Percentiles rank a stretch among this genome's conserved stretches.
These are phyloP conservation scores for maize (Zea mays) DNA, from an alignment of 176 grass and related monocot genomes.

Conservation along the genomic window DNA sequence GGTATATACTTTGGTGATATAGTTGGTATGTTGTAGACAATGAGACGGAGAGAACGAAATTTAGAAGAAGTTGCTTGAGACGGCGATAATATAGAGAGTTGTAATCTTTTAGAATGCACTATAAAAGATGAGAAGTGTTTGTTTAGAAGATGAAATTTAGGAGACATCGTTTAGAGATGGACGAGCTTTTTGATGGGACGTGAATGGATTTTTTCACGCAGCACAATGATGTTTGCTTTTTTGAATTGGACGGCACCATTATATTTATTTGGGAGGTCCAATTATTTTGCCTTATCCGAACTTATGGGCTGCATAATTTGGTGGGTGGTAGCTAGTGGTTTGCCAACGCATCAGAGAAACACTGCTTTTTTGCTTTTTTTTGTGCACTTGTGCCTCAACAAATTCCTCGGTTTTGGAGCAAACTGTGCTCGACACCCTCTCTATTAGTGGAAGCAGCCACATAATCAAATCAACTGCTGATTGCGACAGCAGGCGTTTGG, in stretches of 20 bases:
- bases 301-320: slow-evolving; percentile 17
- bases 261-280: not conserved
- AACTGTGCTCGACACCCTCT: too few species aligned
- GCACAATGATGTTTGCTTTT: not conserved
- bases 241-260: not conserved
- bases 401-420: not conserved
- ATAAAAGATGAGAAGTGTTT: too few species aligned
- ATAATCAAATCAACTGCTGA: not conserved
- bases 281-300: not conserved
- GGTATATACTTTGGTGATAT: not conserved
- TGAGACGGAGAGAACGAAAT: too few species aligned
- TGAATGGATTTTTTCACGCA: slow-evolving; percentile 11
- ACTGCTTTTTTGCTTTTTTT: too few species aligned
- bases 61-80: too few species aligned
- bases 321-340: not conserved
- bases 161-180: too few species aligned
- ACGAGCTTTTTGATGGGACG: not conserved
- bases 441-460: not conserved
- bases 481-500: not conserved
- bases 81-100: too few species aligned
- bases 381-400: too few species aligned
- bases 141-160: too few species aligned
- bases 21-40: too few species aligned
- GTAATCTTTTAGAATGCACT: too few species aligned
- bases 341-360: slow-evolving; percentile 4